phyloP scores from a whole-genome alignment of 768 basidiomycete genomes.

The Pleurotus platypus region DNA sequence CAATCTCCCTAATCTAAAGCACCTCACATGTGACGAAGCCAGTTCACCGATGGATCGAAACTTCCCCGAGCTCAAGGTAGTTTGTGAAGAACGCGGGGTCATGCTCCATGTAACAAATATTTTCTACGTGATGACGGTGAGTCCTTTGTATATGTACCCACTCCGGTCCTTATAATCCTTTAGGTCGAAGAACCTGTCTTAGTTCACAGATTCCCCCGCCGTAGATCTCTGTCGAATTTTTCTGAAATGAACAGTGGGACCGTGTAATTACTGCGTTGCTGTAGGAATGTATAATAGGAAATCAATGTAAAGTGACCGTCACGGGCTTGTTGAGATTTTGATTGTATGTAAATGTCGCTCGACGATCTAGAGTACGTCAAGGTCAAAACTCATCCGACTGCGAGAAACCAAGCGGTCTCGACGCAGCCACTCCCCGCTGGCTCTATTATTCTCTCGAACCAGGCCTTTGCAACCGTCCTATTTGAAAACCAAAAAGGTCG shows the following conservation, averaged over 20 bases:
- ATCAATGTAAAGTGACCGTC: no score
- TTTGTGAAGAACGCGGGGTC: constrained; percentile 22
- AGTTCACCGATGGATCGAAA: constrained; percentile 13
- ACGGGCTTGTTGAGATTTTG: no score
- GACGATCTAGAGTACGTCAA: constrained; percentile 11
- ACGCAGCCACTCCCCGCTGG: constrained; percentile 36
- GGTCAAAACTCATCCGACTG: constrained; percentile 42
- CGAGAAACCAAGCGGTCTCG: constrained; percentile 51
- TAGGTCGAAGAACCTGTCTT: constrained; percentile 31
- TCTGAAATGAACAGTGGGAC: constrained; percentile 20
- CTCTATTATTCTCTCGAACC: constrained; percentile 41
- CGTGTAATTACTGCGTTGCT: background rate
- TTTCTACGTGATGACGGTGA: constrained; percentile 28
- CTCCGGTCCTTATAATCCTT: constrained; percentile 6
- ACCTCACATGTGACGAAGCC: constrained; percentile 30
- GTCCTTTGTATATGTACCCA: constrained; percentile 11
- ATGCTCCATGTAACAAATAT: constrained; percentile 24
- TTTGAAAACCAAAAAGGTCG: constrained; percentile 54
- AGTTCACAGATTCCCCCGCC: constrained; percentile 27
- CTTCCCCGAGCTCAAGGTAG: constrained; percentile 19
- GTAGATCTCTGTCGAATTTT: constrained; percentile 30
- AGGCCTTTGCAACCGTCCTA: constrained; percentile 44
- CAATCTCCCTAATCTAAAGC: constrained; percentile 26
- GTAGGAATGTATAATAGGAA: no score
- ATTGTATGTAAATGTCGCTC: no score